Conservation (phyloP, 192 early-diverging fungal species). For the Coemansia sp. region DNA sequence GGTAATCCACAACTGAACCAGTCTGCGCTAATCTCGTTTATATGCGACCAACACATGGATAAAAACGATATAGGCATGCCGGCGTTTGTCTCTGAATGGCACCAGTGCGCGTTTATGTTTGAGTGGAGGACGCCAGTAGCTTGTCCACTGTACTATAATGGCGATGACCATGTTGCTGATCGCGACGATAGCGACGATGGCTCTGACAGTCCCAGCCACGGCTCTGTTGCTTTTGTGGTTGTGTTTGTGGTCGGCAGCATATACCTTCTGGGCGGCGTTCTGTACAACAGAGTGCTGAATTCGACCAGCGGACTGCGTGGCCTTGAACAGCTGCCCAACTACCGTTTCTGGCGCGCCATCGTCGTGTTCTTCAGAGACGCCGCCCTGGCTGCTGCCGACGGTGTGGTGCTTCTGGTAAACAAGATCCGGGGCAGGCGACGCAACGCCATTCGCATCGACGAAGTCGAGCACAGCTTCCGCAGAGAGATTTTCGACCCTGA, state of each 20-base stretch:
- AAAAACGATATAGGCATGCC: slow-evolving; percentile 28
- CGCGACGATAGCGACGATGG: background rate
- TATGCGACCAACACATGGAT: slow-evolving; percentile 37
- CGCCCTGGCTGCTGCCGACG: slow-evolving; percentile 4
- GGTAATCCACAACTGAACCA: slow-evolving; percentile 21
- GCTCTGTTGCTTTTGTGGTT: slow-evolving; percentile 39
- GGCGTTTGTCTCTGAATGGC: slow-evolving; percentile 48
- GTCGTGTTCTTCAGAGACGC: slow-evolving; percentile 34
- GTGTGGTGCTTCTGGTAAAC: slow-evolving; percentile 12
- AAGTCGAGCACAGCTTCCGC: slow-evolving; percentile 38
- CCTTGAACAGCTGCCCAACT: slow-evolving; percentile 59
- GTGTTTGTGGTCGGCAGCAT: slow-evolving; percentile 50
- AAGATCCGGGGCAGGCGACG: slow-evolving; percentile 22
- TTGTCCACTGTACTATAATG: slow-evolving; percentile 16
- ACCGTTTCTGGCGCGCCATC: slow-evolving; percentile 49
- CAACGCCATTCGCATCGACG: slow-evolving; percentile 35
- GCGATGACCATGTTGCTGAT: background rate
- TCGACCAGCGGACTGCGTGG: slow-evolving; percentile 50
- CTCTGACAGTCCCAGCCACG: slow-evolving; percentile 13
- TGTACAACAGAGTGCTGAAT: slow-evolving; percentile 59
- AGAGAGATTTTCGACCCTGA: slow-evolving; percentile 37
- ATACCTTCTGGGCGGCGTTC: slow-evolving; percentile 57
- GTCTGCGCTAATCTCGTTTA: slow-evolving; percentile 43
- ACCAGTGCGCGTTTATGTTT: slow-evolving; percentile 56
- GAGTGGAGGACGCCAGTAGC: slow-evolving; percentile 57